Evolutionary conservation across 2,329 filamentous ascomycete species (phyloP).

Genomic region (Beauveria sp.): DNA sequence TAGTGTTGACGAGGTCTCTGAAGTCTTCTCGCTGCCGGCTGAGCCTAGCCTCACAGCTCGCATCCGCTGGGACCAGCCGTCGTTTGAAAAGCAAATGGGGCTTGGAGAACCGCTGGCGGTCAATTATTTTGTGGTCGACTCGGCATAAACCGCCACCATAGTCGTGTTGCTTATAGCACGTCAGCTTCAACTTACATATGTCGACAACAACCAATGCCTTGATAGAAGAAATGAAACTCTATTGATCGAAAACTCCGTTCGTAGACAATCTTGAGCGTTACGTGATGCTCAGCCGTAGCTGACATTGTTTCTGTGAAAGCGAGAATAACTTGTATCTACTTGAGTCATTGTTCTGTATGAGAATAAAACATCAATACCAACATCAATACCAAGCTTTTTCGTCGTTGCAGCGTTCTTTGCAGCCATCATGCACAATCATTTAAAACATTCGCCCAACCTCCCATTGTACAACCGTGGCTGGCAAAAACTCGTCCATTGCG

Average conservation of each 20-base stretch:
- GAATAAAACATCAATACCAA: neutral
- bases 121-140: slow-evolving; percentile 3
- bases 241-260: too few species aligned
- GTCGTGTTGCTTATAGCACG: too few species aligned
- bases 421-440: neutral
- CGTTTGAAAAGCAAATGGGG: neutral
- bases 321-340: neutral
- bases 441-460: slow-evolving; percentile 10
- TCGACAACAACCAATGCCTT: too few species aligned
- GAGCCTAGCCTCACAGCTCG: slow-evolving; percentile 1
- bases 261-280: too few species aligned
- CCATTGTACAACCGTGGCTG: neutral
- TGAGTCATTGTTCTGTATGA: neutral
- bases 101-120: neutral
- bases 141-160: neutral
- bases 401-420: neutral
- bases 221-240: too few species aligned
- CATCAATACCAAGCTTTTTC: neutral
- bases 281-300: neutral
- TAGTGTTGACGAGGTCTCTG: neutral
- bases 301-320: neutral
- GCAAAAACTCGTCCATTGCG: slow-evolving; percentile 5
- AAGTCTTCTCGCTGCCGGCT: neutral
- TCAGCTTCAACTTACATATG: too few species aligned
- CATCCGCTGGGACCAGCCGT: slow-evolving; percentile 1